Base-by-base conservation (phyloP, 495 filamentous ascomycete species). In the Neurospora sp. region DNA sequence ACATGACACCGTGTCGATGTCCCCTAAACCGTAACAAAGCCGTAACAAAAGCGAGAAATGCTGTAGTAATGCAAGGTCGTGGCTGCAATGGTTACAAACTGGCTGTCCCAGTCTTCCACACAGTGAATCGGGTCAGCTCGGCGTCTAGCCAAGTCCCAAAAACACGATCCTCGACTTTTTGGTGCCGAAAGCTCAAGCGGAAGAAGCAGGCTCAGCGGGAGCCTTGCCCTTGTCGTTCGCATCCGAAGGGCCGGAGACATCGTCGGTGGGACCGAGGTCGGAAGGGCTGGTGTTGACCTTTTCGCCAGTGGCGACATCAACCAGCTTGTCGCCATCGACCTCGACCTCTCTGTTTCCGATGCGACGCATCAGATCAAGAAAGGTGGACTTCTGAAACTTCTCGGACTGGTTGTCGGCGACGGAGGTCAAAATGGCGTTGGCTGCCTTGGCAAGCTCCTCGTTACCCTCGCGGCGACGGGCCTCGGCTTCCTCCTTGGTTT, bases 371-470 rank as follows among this genome's bases (percentile, higher is more conserved):
- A 86, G 75, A 44, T 79, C 74, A 0, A 86, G 48, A 69, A 86
- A 86, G 16, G 76, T 75, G 9, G 84, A 86, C 39, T 84, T 81
- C 70, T 79, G 82, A 72, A 86, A 85, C 72, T 85, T 86, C 10
- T 82, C 79, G 0, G 79, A 81, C 39, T 77, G 54, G 72, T 85
- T 82, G 69, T 77, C 77, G 9, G 79, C 71, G 9, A 86, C 80
- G 4, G 81, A 80, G 44, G 78, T 71, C 37, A 86, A 73, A 39
- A 86, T 83, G 31, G 80, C 76, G 44, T 78, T 76, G 27, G 84
- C 84, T 0, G 83, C 84, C 20, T 70, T 75, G 10, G 83, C 82
- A 2, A 86, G 76, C 23, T 84, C 81, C 35, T 79, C 72, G 69
- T 77, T 75, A n/a, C 76, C 44, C 27, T 72, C 71, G 39, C 59